phyloP scores from a whole-genome alignment of 2,329 filamentous ascomycete species.

The Aspergillus persii region DNA sequence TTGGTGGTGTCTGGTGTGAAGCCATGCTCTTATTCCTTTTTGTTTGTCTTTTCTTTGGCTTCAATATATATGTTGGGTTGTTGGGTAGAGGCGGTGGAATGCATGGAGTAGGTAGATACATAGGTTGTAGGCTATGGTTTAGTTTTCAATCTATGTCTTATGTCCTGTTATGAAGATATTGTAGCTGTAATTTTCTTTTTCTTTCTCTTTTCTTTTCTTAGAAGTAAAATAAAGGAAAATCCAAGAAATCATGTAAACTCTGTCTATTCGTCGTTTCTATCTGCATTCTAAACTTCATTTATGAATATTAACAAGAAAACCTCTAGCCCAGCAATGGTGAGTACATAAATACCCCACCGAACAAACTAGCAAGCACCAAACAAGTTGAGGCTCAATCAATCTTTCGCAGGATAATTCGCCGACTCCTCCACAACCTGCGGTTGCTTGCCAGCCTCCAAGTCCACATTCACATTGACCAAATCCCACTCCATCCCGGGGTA shows the following conservation, averaged over 20 bases:
- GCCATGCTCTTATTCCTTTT: background rate
- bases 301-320: background rate
- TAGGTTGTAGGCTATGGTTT: background rate
- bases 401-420: constrained; percentile 16
- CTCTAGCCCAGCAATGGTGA: background rate
- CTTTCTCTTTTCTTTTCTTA: background rate
- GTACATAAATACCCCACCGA: no score
- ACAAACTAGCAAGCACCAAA: no score
- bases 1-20: background rate
- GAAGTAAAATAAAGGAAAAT: background rate
- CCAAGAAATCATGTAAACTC: no score
- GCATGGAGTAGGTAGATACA: background rate
- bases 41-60: background rate
- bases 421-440: constrained; percentile 15
- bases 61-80: background rate
- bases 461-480: constrained; percentile 51
- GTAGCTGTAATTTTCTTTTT: no score
- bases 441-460: constrained; percentile 30
- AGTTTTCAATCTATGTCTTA: background rate
- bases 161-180: background rate
- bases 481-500: constrained; percentile 75
- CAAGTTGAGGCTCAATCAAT: background rate
- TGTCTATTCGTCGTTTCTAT: no score
- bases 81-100: background rate
- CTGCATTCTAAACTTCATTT: background rate